Evolutionary conservation across 352 stramenopile genomes (phyloP), one percentile per base, ranked within the genome.

Genomic region (Phytophthora fragariaefolia): DNA sequence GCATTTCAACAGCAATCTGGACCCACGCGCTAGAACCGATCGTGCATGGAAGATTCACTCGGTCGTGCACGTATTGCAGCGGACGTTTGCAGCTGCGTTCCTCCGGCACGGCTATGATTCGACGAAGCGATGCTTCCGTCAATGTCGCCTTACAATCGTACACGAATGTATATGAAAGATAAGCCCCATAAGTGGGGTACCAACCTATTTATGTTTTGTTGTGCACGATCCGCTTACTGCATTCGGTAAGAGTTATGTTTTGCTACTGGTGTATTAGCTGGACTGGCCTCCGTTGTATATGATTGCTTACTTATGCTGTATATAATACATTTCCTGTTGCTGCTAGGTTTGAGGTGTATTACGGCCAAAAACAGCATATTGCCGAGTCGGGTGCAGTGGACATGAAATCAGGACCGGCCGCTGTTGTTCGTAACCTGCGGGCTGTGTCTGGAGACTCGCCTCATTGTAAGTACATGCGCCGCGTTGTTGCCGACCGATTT

Each of bases 41-140:
- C 43, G 58, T 3, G 26, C 58, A 1, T 66, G 38, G 47, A 66
- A 66, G 20, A 46, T 58, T 7, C 23, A 24, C 32, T 53, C 48
- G 3, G 47, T 58, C 30, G 47, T 65, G 7, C 42, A 28, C 9
- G 42, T 42, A 0, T 13, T 59, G 18, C 38, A 66, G 17, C 2
- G 52, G 27, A 58, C 48, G 6, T 59, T 53, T 17, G 17, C 15
- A 6, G 27, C 22, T 5, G 32, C 23, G 4, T 59, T 45, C 10
- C 49, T 6, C 48, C 38, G 20, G 36, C 49, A 0, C 38, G 47
- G 4, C n/a, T 66, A 0, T 59, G 48, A 0, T 66, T 66, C 18
- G 49, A 60, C 26, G 49, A 66, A 54, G 58, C 36, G n/a, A 66
- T 66, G 38, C 26, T 59, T 18, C 48, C 58, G 4, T 60, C 48